Conservation (phyloP, 176 grass and related monocot genomes). For the Cenchrus americanus region DNA sequence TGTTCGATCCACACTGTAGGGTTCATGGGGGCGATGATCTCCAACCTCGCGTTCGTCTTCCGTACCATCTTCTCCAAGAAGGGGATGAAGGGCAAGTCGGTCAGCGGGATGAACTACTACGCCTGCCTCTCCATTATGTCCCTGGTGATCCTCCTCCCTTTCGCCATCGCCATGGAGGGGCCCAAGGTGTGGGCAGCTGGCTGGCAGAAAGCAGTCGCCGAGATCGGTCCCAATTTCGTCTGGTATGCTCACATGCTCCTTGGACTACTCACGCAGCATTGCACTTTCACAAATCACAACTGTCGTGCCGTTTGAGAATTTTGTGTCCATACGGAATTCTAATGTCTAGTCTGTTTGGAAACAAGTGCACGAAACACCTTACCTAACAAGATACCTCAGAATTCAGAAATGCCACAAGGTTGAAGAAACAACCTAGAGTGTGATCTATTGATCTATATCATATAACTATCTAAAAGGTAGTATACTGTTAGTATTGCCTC, state of each 20-base stretch:
- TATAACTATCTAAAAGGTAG: neutral
- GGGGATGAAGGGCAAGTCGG: slow-evolving; percentile 93
- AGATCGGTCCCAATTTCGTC: slow-evolving; percentile 88
- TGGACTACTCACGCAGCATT: slow-evolving; percentile 6
- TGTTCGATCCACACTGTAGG: slow-evolving; percentile 44
- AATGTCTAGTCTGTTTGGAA: slow-evolving; percentile 4
- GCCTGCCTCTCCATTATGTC: slow-evolving; percentile 96
- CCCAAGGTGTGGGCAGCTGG: slow-evolving; percentile 93
- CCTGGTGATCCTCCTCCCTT: slow-evolving; percentile 81
- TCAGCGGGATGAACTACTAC: slow-evolving; percentile 99
- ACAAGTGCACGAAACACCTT: neutral
- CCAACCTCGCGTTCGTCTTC: slow-evolving; percentile 91
- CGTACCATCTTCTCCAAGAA: slow-evolving; percentile 96
- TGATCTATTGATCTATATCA: neutral
- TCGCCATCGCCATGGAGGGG: slow-evolving; percentile 89
- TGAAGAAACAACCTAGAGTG: neutral
- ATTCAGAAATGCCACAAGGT: slow-evolving; percentile 5
- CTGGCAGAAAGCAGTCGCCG: slow-evolving; percentile 73
- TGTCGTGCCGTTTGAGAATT: slow-evolving; percentile 8
- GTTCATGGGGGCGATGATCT: slow-evolving; percentile 99
- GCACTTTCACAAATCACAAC: neutral
- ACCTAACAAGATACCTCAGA: neutral
- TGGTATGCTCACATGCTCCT: slow-evolving; percentile 66
- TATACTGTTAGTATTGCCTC: neutral
- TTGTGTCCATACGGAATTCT: neutral